Percentiles rank a stretch among this genome's conserved stretches.
Conservation (phyloP, 306 rosid species). For the Cucurbita argyrosperma region DNA sequence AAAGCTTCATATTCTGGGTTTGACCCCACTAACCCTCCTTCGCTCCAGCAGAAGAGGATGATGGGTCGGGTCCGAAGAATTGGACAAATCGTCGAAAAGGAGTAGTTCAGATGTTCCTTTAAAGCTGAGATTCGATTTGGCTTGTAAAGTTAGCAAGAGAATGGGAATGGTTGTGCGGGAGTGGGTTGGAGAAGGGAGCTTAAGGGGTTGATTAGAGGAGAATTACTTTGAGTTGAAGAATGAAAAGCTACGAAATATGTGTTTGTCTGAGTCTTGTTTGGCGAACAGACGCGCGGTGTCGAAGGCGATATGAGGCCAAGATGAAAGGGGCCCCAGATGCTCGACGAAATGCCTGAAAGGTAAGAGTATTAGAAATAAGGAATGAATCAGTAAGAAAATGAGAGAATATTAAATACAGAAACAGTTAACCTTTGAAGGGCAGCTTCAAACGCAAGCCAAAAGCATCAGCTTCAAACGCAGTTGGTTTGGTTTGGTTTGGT, state of each 20-base stretch:
- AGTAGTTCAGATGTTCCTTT: constrained; percentile 5
- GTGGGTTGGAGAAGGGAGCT: neutral
- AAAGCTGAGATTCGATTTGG: constrained; percentile 11
- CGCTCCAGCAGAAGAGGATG: neutral
- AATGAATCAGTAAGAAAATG: neutral
- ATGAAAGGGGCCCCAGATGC: neutral
- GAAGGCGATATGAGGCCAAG: constrained; percentile 1
- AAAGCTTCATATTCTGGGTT: constrained; percentile 57
- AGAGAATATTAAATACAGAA: neutral
- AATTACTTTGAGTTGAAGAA: constrained; percentile 4
- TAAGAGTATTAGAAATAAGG: neutral
- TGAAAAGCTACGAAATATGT: neutral
- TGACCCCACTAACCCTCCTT: neutral
- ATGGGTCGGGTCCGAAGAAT: neutral
- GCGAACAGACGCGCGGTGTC: neutral
- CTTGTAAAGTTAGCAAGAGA: constrained; percentile 4
- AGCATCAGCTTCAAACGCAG: neutral
- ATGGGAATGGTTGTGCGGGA: neutral
- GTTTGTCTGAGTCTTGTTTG: neutral
- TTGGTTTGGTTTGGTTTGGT: neutral
- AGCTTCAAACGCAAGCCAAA: neutral
- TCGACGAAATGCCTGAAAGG: neutral
- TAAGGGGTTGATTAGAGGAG: neutral
- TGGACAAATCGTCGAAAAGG: neutral
- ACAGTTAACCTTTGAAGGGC: neutral